phyloP scores from a whole-genome alignment of 208 protist species.

The Trypanosoma cruzi region DNA sequence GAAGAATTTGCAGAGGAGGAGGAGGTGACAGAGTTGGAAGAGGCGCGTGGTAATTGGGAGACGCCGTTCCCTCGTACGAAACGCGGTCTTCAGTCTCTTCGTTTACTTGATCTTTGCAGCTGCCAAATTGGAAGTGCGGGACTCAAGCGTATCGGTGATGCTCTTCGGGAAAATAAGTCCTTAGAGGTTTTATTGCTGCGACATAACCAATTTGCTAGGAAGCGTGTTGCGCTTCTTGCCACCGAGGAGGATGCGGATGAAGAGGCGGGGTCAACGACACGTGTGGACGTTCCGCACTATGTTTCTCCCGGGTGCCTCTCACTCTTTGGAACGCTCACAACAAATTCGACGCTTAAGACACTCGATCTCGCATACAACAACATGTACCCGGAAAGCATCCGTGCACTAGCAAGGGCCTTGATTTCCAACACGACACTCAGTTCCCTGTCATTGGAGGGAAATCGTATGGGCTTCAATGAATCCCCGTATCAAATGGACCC shows the following conservation, averaged over 20 bases:
- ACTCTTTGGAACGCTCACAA: slow-evolving; percentile 42
- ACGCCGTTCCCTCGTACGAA: slow-evolving; percentile 39
- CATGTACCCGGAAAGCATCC: slow-evolving; percentile 47
- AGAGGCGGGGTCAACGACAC: slow-evolving; percentile 15
- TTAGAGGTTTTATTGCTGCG: slow-evolving; percentile 69
- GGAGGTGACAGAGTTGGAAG: slow-evolving; percentile 21
- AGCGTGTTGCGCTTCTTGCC: slow-evolving; percentile 18
- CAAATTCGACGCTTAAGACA: slow-evolving; percentile 50
- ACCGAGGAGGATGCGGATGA: slow-evolving; percentile 27
- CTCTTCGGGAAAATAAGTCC: slow-evolving; percentile 52
- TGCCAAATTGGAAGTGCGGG: slow-evolving; percentile 64
- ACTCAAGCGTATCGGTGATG: slow-evolving; percentile 45
- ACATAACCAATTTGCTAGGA: slow-evolving; percentile 62
- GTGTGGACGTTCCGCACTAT: slow-evolving; percentile 39
- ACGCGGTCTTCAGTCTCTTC: slow-evolving; percentile 57
- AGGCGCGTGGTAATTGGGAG: slow-evolving; percentile 28
- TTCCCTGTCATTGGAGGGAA: slow-evolving; percentile 70
- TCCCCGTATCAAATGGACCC: slow-evolving; percentile 27
- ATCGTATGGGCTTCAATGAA: slow-evolving; percentile 44
- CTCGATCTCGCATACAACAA: slow-evolving; percentile 77
- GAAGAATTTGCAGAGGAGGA: slow-evolving; percentile 29
- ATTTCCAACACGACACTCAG: slow-evolving; percentile 42
- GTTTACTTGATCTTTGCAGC: slow-evolving; percentile 68
- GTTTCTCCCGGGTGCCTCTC: slow-evolving; percentile 48
- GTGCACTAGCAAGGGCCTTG: slow-evolving; percentile 41